A percentile compares a stretch with the other conserved stretches of the same genome.
Conservation (phyloP, 148 eudicot species). For the Silene uniflora region DNA sequence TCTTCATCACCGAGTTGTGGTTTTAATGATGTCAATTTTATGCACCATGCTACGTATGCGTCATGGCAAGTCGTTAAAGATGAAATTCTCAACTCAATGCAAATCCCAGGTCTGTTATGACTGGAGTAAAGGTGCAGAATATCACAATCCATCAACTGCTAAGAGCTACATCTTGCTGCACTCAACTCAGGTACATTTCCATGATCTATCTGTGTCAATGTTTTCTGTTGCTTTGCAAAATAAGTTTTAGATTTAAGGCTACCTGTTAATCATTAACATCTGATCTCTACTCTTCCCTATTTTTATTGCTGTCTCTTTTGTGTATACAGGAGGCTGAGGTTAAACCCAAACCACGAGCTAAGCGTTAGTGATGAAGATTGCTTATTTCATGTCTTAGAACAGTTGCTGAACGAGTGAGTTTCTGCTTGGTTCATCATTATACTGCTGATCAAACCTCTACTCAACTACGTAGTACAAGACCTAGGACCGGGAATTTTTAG, state of each 20-base stretch:
- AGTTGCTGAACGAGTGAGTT: background rate
- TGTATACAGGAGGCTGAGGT: conserved; percentile 33
- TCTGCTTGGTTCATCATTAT: background rate
- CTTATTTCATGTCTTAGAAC: conserved; percentile 1
- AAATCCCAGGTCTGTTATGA: conserved; percentile 75
- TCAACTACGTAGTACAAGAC: background rate
- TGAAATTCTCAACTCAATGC: background rate
- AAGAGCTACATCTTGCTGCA: conserved; percentile 66
- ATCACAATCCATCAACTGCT: conserved; percentile 87
- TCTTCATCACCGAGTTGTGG: background rate
- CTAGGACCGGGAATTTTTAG: background rate
- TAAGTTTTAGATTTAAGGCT: background rate
- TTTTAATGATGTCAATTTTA: background rate
- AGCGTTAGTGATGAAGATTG: conserved; percentile 21
- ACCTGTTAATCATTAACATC: background rate
- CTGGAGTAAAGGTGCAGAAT: conserved; percentile 99
- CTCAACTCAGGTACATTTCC: conserved; percentile 55
- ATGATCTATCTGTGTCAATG: background rate
- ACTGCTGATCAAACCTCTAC: background rate
- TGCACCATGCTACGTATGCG: background rate
- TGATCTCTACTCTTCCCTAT: background rate
- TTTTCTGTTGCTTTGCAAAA: background rate
- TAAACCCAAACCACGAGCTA: conserved; percentile 35
- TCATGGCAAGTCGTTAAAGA: background rate
- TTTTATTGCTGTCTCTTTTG: background rate